Evolutionary conservation across 2,329 filamentous ascomycete genomes (phyloP).

Genomic region (Metarhizium brunneum): DNA sequence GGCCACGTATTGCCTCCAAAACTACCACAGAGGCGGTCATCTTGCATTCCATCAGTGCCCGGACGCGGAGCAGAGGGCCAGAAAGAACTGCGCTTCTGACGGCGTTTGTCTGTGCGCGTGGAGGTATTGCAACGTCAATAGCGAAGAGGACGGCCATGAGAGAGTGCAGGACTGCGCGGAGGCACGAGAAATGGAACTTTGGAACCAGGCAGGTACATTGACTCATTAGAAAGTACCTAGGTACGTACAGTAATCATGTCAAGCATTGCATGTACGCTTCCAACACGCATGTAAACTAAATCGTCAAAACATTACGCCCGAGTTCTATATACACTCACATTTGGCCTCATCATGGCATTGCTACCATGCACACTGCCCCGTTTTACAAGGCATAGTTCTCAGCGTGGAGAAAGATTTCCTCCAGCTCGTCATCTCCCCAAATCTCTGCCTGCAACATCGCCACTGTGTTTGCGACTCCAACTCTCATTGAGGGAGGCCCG

Average conservation of each 20-base stretch:
- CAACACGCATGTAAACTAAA: not conserved
- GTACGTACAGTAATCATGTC: not conserved
- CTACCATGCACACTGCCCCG: not conserved
- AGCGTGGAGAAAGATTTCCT: slow-evolving; percentile 89
- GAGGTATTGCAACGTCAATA: too few relatives aligned
- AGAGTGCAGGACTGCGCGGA: too few relatives aligned
- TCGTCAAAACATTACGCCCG: not conserved
- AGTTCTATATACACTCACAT: not conserved
- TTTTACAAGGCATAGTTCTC: slow-evolving; percentile 81
- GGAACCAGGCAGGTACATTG: not conserved
- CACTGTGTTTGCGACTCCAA: slow-evolving; percentile 79
- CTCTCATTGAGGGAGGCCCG: slow-evolving; percentile 76
- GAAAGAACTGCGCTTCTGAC: too few relatives aligned
- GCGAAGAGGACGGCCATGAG: too few relatives aligned
- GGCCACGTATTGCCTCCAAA: too few relatives aligned
- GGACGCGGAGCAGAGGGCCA: too few relatives aligned
- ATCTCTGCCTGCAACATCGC: slow-evolving; percentile 75
- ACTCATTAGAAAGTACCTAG: not conserved
- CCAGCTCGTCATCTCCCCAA: slow-evolving; percentile 65
- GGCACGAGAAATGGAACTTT: too few relatives aligned
- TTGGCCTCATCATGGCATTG: not conserved
- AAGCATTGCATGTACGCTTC: not conserved
- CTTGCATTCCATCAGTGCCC: too few relatives aligned
- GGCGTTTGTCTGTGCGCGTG: too few relatives aligned
- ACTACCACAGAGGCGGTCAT: too few relatives aligned